phyloP scores from a whole-genome alignment of 2,329 filamentous ascomycete genomes.

The Aspergillus tamarii region DNA sequence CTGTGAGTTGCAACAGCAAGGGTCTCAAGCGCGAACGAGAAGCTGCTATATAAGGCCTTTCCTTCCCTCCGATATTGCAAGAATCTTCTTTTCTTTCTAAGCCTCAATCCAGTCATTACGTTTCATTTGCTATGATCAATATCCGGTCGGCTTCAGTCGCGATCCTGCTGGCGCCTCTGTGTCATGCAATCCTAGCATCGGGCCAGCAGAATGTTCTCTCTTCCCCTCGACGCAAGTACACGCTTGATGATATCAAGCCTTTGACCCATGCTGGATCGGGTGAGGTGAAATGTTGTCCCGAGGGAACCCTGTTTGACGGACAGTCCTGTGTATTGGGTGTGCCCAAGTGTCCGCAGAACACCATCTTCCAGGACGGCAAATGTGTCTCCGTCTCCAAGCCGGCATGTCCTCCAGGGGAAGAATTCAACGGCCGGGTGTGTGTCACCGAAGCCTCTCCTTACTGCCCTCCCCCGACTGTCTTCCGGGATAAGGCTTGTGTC shows the following conservation, averaged over 20 bases:
- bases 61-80: neutral
- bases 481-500: neutral
- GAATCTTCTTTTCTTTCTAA: neutral
- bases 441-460: neutral
- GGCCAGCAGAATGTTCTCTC: neutral
- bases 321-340: neutral
- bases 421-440: neutral
- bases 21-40: neutral
- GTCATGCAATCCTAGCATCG: neutral
- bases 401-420: neutral
- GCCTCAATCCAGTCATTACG: neutral
- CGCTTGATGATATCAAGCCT: neutral
- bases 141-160: slow-evolving; percentile 15
- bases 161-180: slow-evolving; percentile 6
- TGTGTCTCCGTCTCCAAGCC: neutral
- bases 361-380: neutral
- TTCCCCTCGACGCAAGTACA: neutral
- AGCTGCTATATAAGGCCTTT: neutral
- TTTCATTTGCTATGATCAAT: neutral
- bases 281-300: neutral
- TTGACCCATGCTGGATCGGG: neutral
- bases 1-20: too few species aligned
- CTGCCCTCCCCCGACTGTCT: neutral
- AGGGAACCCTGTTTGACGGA: neutral
- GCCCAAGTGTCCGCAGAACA: neutral